phyloP scores from a whole-genome alignment of 257 asterid species.

The Salvia rosmarinus region DNA sequence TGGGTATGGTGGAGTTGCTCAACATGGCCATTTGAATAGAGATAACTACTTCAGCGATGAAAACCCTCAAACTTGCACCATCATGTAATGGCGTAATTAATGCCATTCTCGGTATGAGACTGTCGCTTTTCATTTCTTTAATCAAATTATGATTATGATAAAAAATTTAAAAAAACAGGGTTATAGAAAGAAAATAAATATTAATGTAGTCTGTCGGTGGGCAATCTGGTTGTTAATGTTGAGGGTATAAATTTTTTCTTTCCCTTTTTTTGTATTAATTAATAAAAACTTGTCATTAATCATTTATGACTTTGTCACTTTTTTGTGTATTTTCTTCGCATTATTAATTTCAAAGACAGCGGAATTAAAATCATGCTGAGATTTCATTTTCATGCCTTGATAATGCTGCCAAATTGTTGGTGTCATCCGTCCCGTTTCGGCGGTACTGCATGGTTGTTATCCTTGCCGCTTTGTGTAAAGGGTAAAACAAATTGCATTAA shows the following conservation, averaged over 20 bases:
- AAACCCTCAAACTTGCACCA: slow-evolving; percentile 54
- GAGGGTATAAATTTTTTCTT: background rate
- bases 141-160: no score
- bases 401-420: background rate
- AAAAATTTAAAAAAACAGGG: background rate
- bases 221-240: slow-evolving; percentile 24
- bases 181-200: background rate
- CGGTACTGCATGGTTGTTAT: background rate
- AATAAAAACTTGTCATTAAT: slow-evolving; percentile 36
- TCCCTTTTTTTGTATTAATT: slow-evolving; percentile 9
- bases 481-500: background rate
- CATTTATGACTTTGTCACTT: slow-evolving; percentile 28
- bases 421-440: background rate
- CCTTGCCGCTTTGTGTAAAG: background rate
- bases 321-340: background rate
- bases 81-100: slow-evolving; percentile 43
- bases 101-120: slow-evolving; percentile 10
- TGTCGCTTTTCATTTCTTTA: background rate
- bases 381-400: background rate
- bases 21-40: slow-evolving; percentile 31
- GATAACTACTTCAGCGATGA: slow-evolving; percentile 60
- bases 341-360: background rate
- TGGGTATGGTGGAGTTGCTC: slow-evolving; percentile 17
- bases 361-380: background rate
- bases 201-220: slow-evolving; percentile 38